A percentile compares a stretch with the other conserved stretches of the same genome.
Evolutionary conservation across 2,329 filamentous ascomycete genomes (phyloP).

Genomic region (Monascus ruber): DNA sequence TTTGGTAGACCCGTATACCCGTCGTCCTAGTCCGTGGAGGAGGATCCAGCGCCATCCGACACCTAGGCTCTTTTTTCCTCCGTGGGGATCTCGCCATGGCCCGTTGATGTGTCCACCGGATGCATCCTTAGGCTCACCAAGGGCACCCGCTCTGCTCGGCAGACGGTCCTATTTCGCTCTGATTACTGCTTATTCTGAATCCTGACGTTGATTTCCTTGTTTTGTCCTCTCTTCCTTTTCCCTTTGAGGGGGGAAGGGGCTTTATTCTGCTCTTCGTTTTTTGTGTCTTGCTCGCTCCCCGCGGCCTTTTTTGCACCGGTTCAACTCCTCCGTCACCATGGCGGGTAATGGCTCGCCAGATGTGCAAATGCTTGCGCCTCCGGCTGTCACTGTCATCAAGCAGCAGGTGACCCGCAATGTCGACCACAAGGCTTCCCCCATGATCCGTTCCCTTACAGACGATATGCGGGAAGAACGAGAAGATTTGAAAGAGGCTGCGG

Average conservation of each 20-base stretch:
- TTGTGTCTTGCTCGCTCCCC: neutral
- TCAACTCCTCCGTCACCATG: slow-evolving; percentile 22
- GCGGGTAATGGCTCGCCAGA: slow-evolving; percentile 28
- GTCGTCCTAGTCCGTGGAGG: too few species aligned
- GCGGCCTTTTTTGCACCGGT: slow-evolving; percentile 2
- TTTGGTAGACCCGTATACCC: too few species aligned
- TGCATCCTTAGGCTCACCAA: slow-evolving; percentile 29
- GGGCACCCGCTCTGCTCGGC: slow-evolving; percentile 35
- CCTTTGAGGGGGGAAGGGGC: neutral
- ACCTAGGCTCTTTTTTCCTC: slow-evolving; percentile 4
- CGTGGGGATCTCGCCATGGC: slow-evolving; percentile 21
- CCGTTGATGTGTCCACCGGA: slow-evolving; percentile 24
- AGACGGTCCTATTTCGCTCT: slow-evolving; percentile 28
- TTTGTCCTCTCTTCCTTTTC: slow-evolving; percentile 2
- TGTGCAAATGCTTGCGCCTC: slow-evolving; percentile 32
- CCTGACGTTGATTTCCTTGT: slow-evolving; percentile 2
- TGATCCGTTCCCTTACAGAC: slow-evolving; percentile 61
- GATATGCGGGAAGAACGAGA: slow-evolving; percentile 89
- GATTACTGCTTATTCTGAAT: slow-evolving; percentile 7
- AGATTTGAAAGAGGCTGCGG: slow-evolving; percentile 86
- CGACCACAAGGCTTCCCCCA: slow-evolving; percentile 24
- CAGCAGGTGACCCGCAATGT: slow-evolving; percentile 32
- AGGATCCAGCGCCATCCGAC: neutral
- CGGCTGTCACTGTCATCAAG: slow-evolving; percentile 32
- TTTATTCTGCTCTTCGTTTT: too few species aligned